Conservation (phyloP, 768 basidiomycete species). For the Termitomyces titanicus region DNA sequence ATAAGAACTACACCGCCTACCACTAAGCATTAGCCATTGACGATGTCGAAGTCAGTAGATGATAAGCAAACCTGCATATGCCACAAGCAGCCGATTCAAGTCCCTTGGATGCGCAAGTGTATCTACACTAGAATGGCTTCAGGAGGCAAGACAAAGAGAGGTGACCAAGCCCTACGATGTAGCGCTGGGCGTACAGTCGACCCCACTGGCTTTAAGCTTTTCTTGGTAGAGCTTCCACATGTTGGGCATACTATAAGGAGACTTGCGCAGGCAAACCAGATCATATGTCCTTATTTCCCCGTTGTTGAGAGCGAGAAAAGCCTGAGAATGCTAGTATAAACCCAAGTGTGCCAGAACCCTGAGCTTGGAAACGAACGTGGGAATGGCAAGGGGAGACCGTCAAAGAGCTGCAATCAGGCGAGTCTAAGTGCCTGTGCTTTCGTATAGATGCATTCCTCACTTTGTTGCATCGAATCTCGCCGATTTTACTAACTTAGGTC, state of each 20-base stretch:
- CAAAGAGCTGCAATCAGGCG: slow-evolving; percentile 41
- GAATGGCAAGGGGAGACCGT: slow-evolving; percentile 66
- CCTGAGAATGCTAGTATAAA: slow-evolving; percentile 27
- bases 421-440: neutral
- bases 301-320: slow-evolving; percentile 44
- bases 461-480: slow-evolving; percentile 46
- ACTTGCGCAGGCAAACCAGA: slow-evolving; percentile 61
- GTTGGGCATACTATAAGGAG: slow-evolving; percentile 68
- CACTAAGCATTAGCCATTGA: neutral
- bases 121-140: slow-evolving; percentile 44
- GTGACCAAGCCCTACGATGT: slow-evolving; percentile 28
- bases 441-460: slow-evolving; percentile 25
- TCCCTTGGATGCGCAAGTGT: slow-evolving; percentile 68
- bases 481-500: slow-evolving; percentile 48
- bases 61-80: slow-evolving; percentile 59
- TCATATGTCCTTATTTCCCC: slow-evolving; percentile 75
- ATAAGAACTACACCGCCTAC: slow-evolving; percentile 59
- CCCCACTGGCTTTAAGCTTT: slow-evolving; percentile 39
- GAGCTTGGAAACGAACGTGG: slow-evolving; percentile 46
- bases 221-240: slow-evolving; percentile 74
- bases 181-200: slow-evolving; percentile 28
- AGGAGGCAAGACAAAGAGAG: neutral
- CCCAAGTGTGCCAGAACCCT: slow-evolving; percentile 7
- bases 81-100: slow-evolving; percentile 67
- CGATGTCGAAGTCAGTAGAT: neutral